Evolutionary conservation across 768 basidiomycete genomes (phyloP).

Genomic region (Cytidiella melzeri): DNA sequence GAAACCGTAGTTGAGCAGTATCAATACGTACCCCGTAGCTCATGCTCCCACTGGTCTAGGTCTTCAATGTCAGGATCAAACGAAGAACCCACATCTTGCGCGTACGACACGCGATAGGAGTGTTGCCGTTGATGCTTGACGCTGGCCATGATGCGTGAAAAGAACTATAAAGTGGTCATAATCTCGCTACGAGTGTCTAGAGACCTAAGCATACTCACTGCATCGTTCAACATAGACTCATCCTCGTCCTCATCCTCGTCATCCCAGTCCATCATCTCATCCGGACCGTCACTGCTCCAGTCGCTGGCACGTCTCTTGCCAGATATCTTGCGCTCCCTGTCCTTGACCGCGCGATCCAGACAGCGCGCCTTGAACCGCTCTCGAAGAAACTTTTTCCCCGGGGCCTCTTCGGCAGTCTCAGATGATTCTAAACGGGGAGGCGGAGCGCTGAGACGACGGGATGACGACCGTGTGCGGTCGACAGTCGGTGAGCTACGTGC

Average conservation of each 20-base stretch:
- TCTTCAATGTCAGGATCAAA: conserved; percentile 73
- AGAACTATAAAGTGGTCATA: too few relatives aligned
- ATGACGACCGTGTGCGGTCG: conserved; percentile 10
- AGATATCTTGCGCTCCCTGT: conserved; percentile 42
- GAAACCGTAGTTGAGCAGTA: neutral
- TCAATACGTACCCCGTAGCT: conserved; percentile 35
- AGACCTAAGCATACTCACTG: conserved; percentile 33
- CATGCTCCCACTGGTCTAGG: conserved; percentile 51
- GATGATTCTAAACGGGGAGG: neutral
- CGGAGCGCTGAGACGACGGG: neutral
- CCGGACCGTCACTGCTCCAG: conserved; percentile 45
- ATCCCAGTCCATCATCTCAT: conserved; percentile 47
- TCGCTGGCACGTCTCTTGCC: conserved; percentile 29
- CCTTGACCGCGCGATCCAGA: conserved; percentile 53
- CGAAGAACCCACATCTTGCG: conserved; percentile 66
- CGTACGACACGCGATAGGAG: conserved; percentile 57
- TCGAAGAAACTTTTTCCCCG: conserved; percentile 49
- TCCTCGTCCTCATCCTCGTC: conserved; percentile 54
- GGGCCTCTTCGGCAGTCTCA: conserved; percentile 29
- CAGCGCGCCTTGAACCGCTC: conserved; percentile 59
- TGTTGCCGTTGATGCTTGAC: conserved; percentile 43
- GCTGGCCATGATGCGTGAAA: conserved; percentile 57
- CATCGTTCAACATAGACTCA: conserved; percentile 47
- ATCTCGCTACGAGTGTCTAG: too few relatives aligned
- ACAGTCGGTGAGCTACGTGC: conserved; percentile 26